Evolutionary conservation across 2,329 filamentous ascomycete genomes (phyloP), one percentile per base, ranked within the genome.

Genomic region (Metarhizium sp.): DNA sequence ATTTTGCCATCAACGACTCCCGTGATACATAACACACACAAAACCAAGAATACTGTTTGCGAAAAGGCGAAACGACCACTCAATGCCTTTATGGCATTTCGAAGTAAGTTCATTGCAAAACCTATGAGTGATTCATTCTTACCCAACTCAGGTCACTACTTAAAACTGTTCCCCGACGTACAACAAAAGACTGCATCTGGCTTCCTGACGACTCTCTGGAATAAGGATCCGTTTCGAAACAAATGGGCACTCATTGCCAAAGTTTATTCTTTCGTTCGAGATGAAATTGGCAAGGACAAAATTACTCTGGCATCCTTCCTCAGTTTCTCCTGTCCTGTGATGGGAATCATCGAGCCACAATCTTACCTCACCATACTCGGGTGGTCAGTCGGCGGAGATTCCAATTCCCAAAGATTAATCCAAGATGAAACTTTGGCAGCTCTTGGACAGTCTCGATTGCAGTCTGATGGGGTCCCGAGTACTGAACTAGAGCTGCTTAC

Each of bases 211-310:
- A 63, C 66, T 34, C 68, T 81, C 57, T 82, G 79, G 79, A 65
- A 71, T 51, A 66, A 69, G 40, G 78, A 82, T 59, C 70, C 69
- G 50, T 75, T 74, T 68, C 73, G 78, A 61, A 70, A 72, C 57
- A 74, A 78, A 60, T 81, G 78, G 78, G 71, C 71, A 50, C 67
- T 82, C 57, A 65, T 81, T 56, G 75, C 78, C 50, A 79, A 79
- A 62, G 76, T 78, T 18, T 82, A 79, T 70, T 81, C 78, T 36
- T 71, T 74, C 57, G 70, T 80, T 50, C 74, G 78, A 50, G 78
- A 81, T 60, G 68, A 74, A 48, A 64, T 76, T 53, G 75, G 77
- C 61, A 75, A 75, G 59, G 65, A 69, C 25, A 68, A 73, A 36
- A 72, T 77, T 29, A 69, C 74, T 48, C 68, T 82, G 42, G 70